Conservation (phyloP, 108 stramenopile genomes). For the Pseudonitzschia multiseries region DNA sequence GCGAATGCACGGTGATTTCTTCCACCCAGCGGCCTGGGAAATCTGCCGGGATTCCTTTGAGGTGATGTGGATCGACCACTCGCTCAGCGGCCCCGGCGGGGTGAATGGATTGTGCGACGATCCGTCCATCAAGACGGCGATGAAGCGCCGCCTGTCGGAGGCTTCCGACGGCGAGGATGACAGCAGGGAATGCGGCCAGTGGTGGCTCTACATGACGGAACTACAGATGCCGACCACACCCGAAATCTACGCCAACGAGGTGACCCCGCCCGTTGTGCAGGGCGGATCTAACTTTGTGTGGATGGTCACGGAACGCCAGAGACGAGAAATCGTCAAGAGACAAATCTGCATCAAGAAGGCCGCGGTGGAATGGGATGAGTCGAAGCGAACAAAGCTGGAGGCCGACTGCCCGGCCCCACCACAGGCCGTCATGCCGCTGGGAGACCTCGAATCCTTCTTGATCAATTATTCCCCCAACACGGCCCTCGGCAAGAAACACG, state of each 20-base stretch:
- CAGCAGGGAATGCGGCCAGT: conserved; percentile 67
- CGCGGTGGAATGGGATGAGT: background rate
- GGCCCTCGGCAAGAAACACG: conserved; percentile 83
- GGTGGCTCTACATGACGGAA: conserved; percentile 90
- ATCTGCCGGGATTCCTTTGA: conserved; percentile 88
- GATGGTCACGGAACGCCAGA: conserved; percentile 86
- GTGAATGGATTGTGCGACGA: conserved; percentile 59
- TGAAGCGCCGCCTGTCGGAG: conserved; percentile 29
- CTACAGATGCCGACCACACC: conserved; percentile 84
- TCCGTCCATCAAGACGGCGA: conserved; percentile 17
- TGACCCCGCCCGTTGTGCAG: conserved; percentile 66
- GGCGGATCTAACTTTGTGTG: conserved; percentile 84
- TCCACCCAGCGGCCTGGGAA: conserved; percentile 90
- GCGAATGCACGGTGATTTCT: conserved; percentile 83
- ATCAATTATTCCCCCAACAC: conserved; percentile 89
- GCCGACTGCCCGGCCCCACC: conserved; percentile 58
- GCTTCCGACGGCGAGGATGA: conserved; percentile 15
- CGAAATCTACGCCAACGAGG: conserved; percentile 85
- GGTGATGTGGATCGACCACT: conserved; percentile 82
- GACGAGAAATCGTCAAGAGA: conserved; percentile 70
- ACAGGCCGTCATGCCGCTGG: conserved; percentile 83
- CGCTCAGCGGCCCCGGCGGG: conserved; percentile 70
- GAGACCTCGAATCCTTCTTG: conserved; percentile 79
- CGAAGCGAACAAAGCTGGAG: conserved; percentile 13
- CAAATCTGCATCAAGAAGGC: conserved; percentile 58